phyloP scores from a whole-genome alignment of 2,329 filamentous ascomycete species.

The Neonectria magnoliae region DNA sequence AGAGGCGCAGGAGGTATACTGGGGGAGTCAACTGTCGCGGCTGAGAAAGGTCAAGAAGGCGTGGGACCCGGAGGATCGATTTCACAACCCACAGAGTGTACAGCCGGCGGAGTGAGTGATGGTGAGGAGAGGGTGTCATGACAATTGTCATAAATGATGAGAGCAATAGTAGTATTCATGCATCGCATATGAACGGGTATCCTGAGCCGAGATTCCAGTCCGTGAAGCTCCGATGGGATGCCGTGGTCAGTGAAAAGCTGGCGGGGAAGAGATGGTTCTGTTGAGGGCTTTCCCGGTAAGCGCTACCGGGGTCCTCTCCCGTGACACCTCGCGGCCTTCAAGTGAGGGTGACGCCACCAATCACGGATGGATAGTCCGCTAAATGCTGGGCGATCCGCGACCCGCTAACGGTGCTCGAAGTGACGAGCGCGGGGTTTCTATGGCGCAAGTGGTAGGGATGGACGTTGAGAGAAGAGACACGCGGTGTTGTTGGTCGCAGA shows the following conservation, averaged over 20 bases:
- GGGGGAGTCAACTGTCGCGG: conserved; percentile 46
- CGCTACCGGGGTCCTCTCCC: neutral
- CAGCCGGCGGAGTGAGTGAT: conserved; percentile 35
- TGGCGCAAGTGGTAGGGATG: neutral
- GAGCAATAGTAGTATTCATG: too few species aligned
- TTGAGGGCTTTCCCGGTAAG: neutral
- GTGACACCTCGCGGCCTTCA: neutral
- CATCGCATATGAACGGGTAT: neutral
- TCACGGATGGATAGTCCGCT: neutral
- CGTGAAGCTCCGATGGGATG: neutral
- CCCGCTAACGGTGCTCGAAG: neutral
- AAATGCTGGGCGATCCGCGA: neutral
- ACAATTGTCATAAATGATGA: neutral
- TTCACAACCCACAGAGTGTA: conserved; percentile 51
- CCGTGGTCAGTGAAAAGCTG: neutral
- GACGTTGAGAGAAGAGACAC: neutral
- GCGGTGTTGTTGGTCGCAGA: neutral
- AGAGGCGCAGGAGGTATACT: conserved; percentile 54
- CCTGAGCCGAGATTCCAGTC: neutral
- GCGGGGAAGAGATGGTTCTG: neutral
- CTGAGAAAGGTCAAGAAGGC: conserved; percentile 49
- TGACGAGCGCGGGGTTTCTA: neutral
- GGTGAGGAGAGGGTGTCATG: neutral
- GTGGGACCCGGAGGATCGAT: conserved; percentile 50
- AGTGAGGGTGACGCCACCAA: neutral